Evolutionary conservation across 768 basidiomycete species (phyloP).

Genomic region (Pulveroboletus frians): DNA sequence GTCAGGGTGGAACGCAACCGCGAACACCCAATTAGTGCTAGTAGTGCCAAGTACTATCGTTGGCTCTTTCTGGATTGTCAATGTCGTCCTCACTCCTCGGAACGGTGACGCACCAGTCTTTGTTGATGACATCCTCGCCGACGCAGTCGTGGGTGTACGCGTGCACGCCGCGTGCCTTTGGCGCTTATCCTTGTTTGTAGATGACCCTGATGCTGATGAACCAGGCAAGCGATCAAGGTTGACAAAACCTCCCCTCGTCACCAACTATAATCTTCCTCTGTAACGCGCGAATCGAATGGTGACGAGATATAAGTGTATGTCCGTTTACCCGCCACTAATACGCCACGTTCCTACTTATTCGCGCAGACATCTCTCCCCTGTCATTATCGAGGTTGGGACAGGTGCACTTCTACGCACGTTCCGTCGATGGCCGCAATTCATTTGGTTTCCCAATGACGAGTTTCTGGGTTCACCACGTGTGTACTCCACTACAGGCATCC

Average conservation of each 20-base stretch:
- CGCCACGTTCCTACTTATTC: no score
- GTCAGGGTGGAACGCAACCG: not conserved
- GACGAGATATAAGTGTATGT: not conserved
- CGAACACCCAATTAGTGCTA: fast-evolving
- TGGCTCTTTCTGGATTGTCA: not conserved
- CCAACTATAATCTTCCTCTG: not conserved
- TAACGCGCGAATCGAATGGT: not conserved
- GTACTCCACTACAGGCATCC: no score
- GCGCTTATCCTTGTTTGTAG: not conserved
- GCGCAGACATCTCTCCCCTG: no score
- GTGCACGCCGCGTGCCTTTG: not conserved
- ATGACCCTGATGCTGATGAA: not conserved
- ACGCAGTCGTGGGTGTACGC: not conserved
- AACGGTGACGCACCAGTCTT: not conserved
- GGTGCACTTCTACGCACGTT: no score
- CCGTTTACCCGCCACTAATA: not conserved
- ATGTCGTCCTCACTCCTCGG: not conserved
- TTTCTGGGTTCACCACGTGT: not conserved
- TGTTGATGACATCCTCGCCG: not conserved
- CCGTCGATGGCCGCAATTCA: no score
- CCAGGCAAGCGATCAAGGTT: not conserved
- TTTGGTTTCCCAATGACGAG: not conserved
- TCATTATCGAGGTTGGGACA: no score
- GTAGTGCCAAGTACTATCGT: not conserved
- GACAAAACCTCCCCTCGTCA: not conserved